Evolutionary conservation across 257 asterid genomes (phyloP), one percentile per base, ranked within the genome.

Genomic region (Solanum sitiens): DNA sequence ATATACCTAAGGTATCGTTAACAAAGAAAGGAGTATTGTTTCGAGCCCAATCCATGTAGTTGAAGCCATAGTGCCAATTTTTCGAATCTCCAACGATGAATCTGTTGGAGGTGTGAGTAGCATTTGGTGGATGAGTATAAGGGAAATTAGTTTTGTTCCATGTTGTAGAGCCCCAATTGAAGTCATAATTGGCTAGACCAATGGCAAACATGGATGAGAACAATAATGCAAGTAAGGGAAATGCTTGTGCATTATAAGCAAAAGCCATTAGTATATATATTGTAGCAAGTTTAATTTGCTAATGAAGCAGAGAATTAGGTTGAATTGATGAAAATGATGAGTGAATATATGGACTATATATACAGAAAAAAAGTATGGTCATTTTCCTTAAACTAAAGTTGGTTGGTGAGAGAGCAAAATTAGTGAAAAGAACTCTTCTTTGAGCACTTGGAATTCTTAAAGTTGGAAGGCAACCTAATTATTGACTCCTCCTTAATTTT

Each of bases 11-110:
- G 10, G 91, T 89, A 63, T 95, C 98, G 3, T 92, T 94, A 77
- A 94, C 72, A 92, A 90, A 94, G 73, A 95, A 93, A 47, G 98
- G 98, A 0, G 89, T 93, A 59, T 40, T 91, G 83, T 88, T 91
- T 87, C 87, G 89, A 42, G 97, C 92, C 98, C 98, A 95, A n/a
- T 92, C 93, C 4, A 94, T 91, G 89, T 95, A 95, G 80, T 94
- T 94, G 61, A 89, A 93, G 25, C 96, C 98, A 50, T 91, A 95
- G 5, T 40, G 96, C 98, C 98, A 95, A 14, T 91, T 87, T 2
- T 93, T 92, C 1, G 94, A 90, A 0, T 97, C 98, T 0, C 97
- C 98, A 12, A 95, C 94, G 0, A 91, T 40, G 75, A 92, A 44
- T 56, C 23, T 89, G 47, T 87, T 91, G 37, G 94, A 88, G 16